These are phyloP conservation scores for Hyaloscypha hepaticicola DNA, from an alignment of 495 filamentous ascomycete genomes.

Conservation along the genomic window DNA sequence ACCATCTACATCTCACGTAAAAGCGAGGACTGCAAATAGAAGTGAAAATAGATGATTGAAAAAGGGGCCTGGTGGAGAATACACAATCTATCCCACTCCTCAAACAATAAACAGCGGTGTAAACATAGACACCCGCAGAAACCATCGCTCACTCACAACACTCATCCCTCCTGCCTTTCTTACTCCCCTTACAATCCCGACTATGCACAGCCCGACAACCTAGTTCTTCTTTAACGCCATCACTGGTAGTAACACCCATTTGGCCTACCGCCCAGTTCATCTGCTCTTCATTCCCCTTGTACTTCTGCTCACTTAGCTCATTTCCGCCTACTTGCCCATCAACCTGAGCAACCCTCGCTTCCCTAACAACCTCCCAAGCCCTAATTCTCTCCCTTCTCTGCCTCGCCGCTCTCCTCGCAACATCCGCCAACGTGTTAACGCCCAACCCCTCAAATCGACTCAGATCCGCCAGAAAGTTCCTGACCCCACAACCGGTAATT, in stretches of 20 bases:
- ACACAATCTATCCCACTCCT: too few relatives aligned
- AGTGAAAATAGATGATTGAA: too few relatives aligned
- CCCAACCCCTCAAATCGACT: slow-evolving; percentile 43
- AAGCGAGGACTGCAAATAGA: too few relatives aligned
- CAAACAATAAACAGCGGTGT: too few relatives aligned
- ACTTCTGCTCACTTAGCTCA: too few relatives aligned
- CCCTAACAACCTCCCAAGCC: slow-evolving; percentile 17
- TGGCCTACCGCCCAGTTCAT: neutral
- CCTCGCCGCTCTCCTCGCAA: slow-evolving; percentile 22
- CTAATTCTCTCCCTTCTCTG: slow-evolving; percentile 19
- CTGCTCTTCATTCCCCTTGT: too few relatives aligned
- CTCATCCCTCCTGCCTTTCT: slow-evolving; percentile 1
- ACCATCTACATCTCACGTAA: too few relatives aligned
- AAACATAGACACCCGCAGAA: too few relatives aligned
- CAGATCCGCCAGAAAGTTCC: slow-evolving; percentile 47
- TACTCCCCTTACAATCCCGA: neutral
- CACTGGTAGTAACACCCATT: neutral
- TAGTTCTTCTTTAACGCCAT: neutral
- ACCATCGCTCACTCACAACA: neutral
- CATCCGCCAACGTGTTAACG: slow-evolving; percentile 20
- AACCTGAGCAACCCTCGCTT: slow-evolving; percentile 11
- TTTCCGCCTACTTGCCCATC: too few relatives aligned
- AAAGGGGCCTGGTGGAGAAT: too few relatives aligned
- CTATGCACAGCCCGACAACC: neutral
- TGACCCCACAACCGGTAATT: slow-evolving; percentile 45